These are phyloP conservation scores for Naganishia vaughanmartiniae DNA, from an alignment of 768 basidiomycete genomes.

Conservation along the genomic window DNA sequence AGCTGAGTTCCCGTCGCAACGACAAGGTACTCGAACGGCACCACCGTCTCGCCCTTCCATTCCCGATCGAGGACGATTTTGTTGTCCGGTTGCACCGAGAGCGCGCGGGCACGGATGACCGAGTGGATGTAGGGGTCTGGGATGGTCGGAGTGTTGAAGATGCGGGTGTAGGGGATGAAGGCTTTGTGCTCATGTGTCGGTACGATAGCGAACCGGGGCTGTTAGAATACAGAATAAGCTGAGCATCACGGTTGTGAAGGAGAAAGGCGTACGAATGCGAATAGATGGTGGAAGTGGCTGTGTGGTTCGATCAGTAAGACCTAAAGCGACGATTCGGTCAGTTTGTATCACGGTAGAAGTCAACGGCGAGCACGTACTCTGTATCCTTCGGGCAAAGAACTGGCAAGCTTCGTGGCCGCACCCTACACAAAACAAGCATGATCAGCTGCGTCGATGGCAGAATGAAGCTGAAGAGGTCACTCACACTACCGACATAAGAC, in stretches of 20 bases:
- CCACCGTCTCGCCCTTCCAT: constrained; percentile 37
- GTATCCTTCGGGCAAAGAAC: constrained; percentile 13
- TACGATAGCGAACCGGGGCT: constrained; percentile 31
- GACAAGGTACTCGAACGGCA: constrained; percentile 62
- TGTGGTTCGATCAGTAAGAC: constrained; percentile 31
- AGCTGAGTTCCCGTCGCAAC: constrained; percentile 60
- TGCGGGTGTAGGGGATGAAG: constrained; percentile 29
- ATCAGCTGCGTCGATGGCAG: background rate
- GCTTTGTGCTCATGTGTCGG: constrained; percentile 32
- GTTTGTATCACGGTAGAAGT: background rate
- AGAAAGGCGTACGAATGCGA: constrained; percentile 27
- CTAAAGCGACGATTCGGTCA: background rate
- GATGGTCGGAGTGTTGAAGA: constrained; percentile 17
- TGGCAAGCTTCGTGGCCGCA: constrained; percentile 22
- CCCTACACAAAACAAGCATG: background rate
- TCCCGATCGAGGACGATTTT: constrained; percentile 34
- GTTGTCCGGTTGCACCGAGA: constrained; percentile 11
- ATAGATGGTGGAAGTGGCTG: constrained; percentile 31
- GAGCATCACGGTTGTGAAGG: background rate
- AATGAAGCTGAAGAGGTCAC: background rate
- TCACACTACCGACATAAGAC: constrained; percentile 28
- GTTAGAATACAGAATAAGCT: background rate
- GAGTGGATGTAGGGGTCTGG: constrained; percentile 10
- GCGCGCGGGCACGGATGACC: constrained; percentile 24
- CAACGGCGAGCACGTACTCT: background rate